Base-by-base conservation (phyloP, 352 stramenopile species). In the Globisporangium polare region DNA sequence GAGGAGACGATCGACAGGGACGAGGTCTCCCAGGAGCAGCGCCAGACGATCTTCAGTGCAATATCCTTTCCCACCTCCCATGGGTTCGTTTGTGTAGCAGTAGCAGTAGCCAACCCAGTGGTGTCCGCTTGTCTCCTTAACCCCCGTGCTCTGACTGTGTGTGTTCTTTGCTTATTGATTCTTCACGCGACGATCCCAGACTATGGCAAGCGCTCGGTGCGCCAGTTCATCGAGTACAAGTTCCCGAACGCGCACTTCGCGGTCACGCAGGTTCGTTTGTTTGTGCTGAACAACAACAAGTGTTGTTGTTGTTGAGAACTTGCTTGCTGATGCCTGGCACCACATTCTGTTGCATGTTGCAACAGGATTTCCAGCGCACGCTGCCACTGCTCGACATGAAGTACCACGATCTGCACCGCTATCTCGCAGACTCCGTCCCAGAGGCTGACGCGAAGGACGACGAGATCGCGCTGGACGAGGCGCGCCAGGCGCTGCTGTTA, bases 1-100 rank as follows among this genome's bases (percentile, higher is more conserved):
- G 60, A 62, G 2, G 63, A 65, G 24, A 20, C 46, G 24, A 68
- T 74, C 29, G 31, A 46, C 18, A 31, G 10, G 20, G 54, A 70
- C 15, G 67, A 78, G 33, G 53, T 78, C 26, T 69, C 77, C 0
- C 27, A 2, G 3, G 47, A 73, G 22, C 50, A 39, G 56, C 78
- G 79, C 4, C 84, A 94, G 61, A 90, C 78, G 63, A 67, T 94
- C 57, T 94, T 91, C 63, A 89, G 80, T 75, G 82, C 82, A 67
- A 89, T 86, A 89, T 89, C 76, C 77, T 86, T 68, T 29, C 71
- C 62, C 53, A 54, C 42, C 5, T 37, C 33, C 22, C 27, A n/a
- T 31, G 41, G 53, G 54, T 17, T 39, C 57, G 18, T 41, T 26
- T 45, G 18, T 17, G 1, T 39, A 22, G n/a, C 12, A 22, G 6